Evolutionary conservation across 208 protist species (phyloP), one percentile per base, ranked within the genome.

Genomic region (Herpetomonas tarakana): DNA sequence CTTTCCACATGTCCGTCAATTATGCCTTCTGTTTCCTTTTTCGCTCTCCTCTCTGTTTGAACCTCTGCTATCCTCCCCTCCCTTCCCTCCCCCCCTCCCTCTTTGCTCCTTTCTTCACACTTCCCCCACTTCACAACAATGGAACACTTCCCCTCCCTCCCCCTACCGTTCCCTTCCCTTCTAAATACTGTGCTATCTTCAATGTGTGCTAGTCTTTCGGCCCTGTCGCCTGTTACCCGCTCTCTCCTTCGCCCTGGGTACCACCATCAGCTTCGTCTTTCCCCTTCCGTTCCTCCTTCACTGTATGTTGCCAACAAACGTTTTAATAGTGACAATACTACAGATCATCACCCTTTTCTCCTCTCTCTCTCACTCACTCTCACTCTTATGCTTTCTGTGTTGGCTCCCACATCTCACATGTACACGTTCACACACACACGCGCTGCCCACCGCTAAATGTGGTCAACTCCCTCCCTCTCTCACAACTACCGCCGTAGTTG

Each of bases 81-180:
- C 35, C 35, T 6, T 41, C 35, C 14, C 35, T 14, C 14, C 9
- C 35, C 35, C 35, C 6, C 14, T 41, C 35, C 35, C 35, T 41
- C 35, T 41, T 14, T 41, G 9, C 14, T 41, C 35, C 35, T 45
- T 38, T 50, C 24, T 66, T 58, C 21, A 47, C 35, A 12, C 45
- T 58, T 60, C 58, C 59, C 29, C 41, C 26, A 25, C 35, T 41
- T n/a, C n/a, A n/a, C n/a, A n/a, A n/a, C n/a, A n/a, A n/a, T n/a
- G n/a, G n/a, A n/a, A n/a, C n/a, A n/a, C n/a, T n/a, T n/a, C n/a
- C n/a, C n/a, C n/a, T n/a, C n/a, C n/a, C n/a, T n/a, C n/a, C n/a
- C n/a, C n/a, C n/a, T n/a, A n/a, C n/a, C n/a, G n/a, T n/a, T n/a
- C n/a, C n/a, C n/a, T n/a, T n/a, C n/a, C n/a, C n/a, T n/a, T 41